These are phyloP conservation scores for Suhomyces bolitotheri DNA, from an alignment of 1,139 yeast species.

Conservation along the genomic window DNA sequence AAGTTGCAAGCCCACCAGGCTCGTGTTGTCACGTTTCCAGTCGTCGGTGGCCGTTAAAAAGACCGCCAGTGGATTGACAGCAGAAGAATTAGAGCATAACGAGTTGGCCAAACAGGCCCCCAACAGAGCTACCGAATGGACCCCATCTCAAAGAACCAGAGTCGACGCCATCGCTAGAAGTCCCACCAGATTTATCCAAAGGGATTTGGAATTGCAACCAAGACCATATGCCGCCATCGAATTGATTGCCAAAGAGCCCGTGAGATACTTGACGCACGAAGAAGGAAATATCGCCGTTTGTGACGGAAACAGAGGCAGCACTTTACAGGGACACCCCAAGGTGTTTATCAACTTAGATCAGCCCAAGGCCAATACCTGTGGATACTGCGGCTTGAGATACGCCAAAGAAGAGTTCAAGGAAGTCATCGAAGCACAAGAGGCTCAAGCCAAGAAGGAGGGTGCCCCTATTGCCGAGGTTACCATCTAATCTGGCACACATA, in stretches of 20 bases:
- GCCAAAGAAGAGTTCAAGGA: slow-evolving; percentile 52
- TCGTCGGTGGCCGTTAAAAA: slow-evolving; percentile 20
- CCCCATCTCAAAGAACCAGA: slow-evolving; percentile 65
- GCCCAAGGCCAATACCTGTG: slow-evolving; percentile 70
- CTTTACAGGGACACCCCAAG: slow-evolving; percentile 83
- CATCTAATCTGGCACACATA: background rate
- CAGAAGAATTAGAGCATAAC: slow-evolving; percentile 37
- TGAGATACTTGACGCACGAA: slow-evolving; percentile 55
- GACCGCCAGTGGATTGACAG: slow-evolving; percentile 38
- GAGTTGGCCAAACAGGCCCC: slow-evolving; percentile 64
- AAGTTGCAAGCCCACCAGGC: slow-evolving; percentile 12
- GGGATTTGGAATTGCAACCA: slow-evolving; percentile 69
- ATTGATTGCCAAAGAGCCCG: slow-evolving; percentile 72
- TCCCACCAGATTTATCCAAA: slow-evolving; percentile 69
- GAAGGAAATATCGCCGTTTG: slow-evolving; percentile 71
- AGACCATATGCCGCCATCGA: slow-evolving; percentile 85
- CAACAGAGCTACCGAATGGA: slow-evolving; percentile 70
- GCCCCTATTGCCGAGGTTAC: slow-evolving; percentile 2
- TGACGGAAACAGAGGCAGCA: slow-evolving; percentile 72
- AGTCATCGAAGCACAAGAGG: slow-evolving; percentile 33
- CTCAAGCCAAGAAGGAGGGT: slow-evolving; percentile 1
- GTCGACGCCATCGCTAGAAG: slow-evolving; percentile 55
- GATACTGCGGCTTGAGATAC: slow-evolving; percentile 74
- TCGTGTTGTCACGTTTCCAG: slow-evolving; percentile 16
- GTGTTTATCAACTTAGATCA: slow-evolving; percentile 79